Evolutionary conservation across 2,329 filamentous ascomycete species (phyloP).

Genomic region (Diaporthe vaccinii): DNA sequence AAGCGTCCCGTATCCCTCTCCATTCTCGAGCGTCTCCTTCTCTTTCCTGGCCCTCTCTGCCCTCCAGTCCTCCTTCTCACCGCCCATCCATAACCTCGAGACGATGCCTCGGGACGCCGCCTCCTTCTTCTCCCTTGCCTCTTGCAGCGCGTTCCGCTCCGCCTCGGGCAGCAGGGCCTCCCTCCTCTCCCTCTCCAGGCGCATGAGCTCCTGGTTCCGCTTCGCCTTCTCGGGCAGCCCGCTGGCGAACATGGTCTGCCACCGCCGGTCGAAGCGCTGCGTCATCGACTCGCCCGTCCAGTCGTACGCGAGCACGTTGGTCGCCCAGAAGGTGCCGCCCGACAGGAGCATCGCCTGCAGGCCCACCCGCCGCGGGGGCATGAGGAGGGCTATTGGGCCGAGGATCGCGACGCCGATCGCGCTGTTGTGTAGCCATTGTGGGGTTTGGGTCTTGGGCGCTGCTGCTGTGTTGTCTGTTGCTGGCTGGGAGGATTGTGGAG

Average conservation of each 20-base stretch:
- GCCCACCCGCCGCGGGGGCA: constrained; percentile 66
- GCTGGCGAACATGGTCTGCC: constrained; percentile 61
- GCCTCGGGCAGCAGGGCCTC: constrained; percentile 51
- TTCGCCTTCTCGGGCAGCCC: constrained; percentile 70
- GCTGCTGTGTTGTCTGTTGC: constrained; percentile 9
- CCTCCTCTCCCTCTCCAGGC: constrained; percentile 58
- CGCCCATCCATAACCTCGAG: constrained; percentile 70
- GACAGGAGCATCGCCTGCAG: constrained; percentile 65
- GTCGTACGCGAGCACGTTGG: constrained; percentile 69
- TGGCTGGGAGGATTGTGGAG: constrained; percentile 16
- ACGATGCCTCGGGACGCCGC: constrained; percentile 49
- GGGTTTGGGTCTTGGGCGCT: constrained; percentile 43
- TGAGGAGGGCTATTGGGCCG: constrained; percentile 61
- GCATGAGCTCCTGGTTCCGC: constrained; percentile 61
- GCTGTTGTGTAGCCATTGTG: constrained; percentile 59
- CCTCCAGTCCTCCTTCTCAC: constrained; percentile 67
- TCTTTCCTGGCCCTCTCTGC: constrained; percentile 65
- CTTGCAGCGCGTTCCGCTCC: constrained; percentile 50
- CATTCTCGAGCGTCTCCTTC: constrained; percentile 66
- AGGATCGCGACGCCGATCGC: constrained; percentile 63
- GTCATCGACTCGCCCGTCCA: constrained; percentile 68
- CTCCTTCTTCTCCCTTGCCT: constrained; percentile 43
- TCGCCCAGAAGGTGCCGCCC: constrained; percentile 64
- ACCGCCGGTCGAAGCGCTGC: constrained; percentile 60
- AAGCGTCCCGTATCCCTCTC: constrained; percentile 68